Conservation (phyloP, 2,329 filamentous ascomycete species). For the Apiospora malaysiana region DNA sequence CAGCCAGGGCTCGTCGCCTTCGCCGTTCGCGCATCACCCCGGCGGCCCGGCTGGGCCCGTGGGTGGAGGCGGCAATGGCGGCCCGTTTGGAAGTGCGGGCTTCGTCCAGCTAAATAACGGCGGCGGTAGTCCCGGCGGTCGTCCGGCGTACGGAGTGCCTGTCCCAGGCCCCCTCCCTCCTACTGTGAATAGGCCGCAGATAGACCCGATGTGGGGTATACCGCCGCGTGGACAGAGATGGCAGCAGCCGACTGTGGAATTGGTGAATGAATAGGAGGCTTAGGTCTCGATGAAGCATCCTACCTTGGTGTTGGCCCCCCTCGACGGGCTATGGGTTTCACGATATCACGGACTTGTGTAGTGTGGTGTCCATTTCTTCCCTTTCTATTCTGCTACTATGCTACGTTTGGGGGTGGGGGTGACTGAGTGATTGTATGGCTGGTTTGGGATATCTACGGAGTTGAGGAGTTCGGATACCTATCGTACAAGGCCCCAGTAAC, state of each 20-base stretch:
- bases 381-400: not conserved
- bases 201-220: not conserved
- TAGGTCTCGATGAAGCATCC: not conserved
- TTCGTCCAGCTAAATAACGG: not conserved
- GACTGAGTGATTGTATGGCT: not conserved
- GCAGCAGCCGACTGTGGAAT: not conserved
- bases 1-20: not conserved
- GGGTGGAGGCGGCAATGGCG: not conserved
- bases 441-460: not conserved
- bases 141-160: not conserved
- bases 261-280: not conserved
- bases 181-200: not conserved
- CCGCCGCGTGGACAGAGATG: not conserved
- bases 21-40: not conserved
- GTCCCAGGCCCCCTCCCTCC: not conserved
- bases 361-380: not conserved
- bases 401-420: no score
- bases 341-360: not conserved
- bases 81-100: not conserved
- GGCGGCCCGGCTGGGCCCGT: not conserved
- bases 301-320: no score
- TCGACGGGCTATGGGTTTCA: no score
- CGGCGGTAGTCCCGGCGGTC: not conserved
- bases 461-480: not conserved
- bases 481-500: not conserved